Percentiles rank a stretch among this genome's conserved stretches.
Evolutionary conservation across 1,139 yeast species (phyloP).

Genomic region (Barnettozyma hawaiiensis): DNA sequence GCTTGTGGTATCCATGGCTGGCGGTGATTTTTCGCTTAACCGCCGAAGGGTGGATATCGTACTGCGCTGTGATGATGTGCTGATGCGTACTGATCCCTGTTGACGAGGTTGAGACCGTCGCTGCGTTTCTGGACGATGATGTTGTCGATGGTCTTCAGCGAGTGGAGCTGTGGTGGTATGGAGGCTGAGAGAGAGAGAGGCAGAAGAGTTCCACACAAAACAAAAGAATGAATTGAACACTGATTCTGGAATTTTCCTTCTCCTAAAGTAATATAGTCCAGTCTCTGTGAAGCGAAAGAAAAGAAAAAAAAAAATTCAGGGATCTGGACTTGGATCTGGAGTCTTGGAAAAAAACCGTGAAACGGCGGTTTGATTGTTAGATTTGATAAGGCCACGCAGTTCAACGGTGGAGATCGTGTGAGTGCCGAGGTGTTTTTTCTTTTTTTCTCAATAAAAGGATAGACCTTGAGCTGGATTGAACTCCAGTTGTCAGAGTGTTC

Average conservation of each 20-base stretch:
- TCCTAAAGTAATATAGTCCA: background rate
- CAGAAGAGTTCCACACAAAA: background rate
- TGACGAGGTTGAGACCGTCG: too few species aligned
- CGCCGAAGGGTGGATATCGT: background rate
- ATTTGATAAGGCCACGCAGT: background rate
- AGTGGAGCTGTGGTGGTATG: background rate
- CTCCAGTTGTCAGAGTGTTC: too few species aligned
- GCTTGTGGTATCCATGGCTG: background rate
- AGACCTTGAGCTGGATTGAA: too few species aligned
- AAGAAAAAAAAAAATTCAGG: background rate
- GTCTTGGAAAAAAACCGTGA: too few species aligned
- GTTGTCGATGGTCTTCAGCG: background rate
- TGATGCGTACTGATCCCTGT: too few species aligned
- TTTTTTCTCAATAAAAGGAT: too few species aligned
- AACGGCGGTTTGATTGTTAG: background rate
- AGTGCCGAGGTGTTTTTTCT: background rate
- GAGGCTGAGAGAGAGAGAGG: background rate
- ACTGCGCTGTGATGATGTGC: background rate
- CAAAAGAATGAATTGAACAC: background rate
- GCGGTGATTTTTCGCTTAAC: background rate
- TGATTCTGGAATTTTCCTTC: background rate
- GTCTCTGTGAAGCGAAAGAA: too few species aligned
- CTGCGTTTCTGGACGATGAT: background rate
- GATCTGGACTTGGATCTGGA: too few species aligned
- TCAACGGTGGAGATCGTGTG: background rate